Percentiles rank a stretch among this genome's conserved stretches.
phyloP scores from a whole-genome alignment of 345 rosid genomes.

The Brassica carinata region DNA sequence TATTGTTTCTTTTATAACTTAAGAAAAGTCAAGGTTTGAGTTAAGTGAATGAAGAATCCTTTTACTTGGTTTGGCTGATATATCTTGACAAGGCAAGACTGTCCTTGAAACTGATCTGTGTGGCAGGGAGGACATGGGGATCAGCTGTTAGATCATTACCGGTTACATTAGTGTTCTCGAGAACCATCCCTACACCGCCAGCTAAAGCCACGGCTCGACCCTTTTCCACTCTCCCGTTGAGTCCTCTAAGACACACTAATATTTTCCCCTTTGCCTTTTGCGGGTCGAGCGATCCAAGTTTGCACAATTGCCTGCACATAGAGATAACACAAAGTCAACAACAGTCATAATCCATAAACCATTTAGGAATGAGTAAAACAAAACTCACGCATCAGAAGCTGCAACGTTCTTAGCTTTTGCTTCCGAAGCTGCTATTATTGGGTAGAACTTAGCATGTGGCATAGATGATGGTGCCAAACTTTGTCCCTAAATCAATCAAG shows the following conservation, averaged over 20 bases:
- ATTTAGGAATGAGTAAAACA: not conserved
- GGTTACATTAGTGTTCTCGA: constrained; percentile 45
- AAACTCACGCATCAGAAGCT: constrained; percentile 59
- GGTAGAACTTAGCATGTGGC: constrained; percentile 52
- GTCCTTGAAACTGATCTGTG: constrained; percentile 57
- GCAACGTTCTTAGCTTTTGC: constrained; percentile 61
- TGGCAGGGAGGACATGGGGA: constrained; percentile 73
- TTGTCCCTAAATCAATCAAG: constrained; percentile 54
- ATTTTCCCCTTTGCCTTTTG: constrained; percentile 67
- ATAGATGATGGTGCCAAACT: constrained; percentile 60
- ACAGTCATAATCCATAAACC: not conserved
- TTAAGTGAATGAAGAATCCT: not conserved
- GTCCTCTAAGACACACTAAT: constrained; percentile 70
- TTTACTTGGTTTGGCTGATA: constrained; percentile 56
- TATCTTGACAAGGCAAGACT: constrained; percentile 54
- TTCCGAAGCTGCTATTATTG: constrained; percentile 56
- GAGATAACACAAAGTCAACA: constrained; percentile 4
- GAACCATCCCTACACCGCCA: constrained; percentile 84
- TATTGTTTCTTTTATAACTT: not conserved
- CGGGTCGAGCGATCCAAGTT: constrained; percentile 63
- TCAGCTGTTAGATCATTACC: constrained; percentile 60
- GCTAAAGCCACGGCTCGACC: constrained; percentile 59
- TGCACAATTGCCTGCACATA: constrained; percentile 56
- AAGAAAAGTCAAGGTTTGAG: not conserved
- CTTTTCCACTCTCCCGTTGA: constrained; percentile 55